phyloP scores from a whole-genome alignment of 2,329 filamentous ascomycete species.

The Fusarium pseudoanthophilum region DNA sequence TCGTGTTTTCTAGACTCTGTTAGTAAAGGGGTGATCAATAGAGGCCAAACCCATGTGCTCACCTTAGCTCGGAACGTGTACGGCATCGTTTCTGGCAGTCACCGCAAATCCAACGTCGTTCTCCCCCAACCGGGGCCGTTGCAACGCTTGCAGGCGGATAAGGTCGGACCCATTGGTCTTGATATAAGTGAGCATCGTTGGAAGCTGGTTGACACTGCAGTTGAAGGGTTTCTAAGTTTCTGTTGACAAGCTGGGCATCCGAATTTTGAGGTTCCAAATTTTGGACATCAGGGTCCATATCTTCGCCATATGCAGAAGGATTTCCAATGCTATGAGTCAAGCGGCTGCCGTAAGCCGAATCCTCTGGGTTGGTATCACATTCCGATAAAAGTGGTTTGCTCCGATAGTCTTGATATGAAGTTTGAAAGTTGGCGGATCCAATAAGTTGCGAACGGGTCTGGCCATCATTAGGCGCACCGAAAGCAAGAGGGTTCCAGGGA shows the following conservation, averaged over 20 bases:
- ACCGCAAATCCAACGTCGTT: constrained; percentile 48
- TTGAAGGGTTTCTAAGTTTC: constrained; percentile 48
- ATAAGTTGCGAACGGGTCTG: constrained; percentile 44
- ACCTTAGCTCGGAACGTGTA: constrained; percentile 68
- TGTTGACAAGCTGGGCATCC: constrained; percentile 44
- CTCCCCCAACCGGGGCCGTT: constrained; percentile 27
- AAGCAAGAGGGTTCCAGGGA: constrained; percentile 57
- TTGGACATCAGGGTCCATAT: constrained; percentile 53
- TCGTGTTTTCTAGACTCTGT: constrained; percentile 73
- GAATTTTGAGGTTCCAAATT: constrained; percentile 37
- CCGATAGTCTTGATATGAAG: constrained; percentile 40
- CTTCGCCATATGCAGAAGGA: constrained; percentile 58
- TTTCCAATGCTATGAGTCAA: constrained; percentile 56
- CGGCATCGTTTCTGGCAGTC: constrained; percentile 56
- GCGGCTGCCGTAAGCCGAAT: constrained; percentile 60
- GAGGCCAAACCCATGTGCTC: constrained; percentile 10
- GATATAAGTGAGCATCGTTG: constrained; percentile 1
- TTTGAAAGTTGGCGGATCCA: constrained; percentile 22
- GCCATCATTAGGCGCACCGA: constrained; percentile 26
- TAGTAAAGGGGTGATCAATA: constrained; percentile 17
- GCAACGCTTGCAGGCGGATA: constrained; percentile 29
- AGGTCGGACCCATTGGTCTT: constrained; percentile 22
- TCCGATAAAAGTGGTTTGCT: constrained; percentile 52
- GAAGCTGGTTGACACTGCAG: constrained; percentile 13
- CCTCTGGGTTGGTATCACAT: constrained; percentile 52